Evolutionary conservation across 768 basidiomycete species (phyloP), one percentile per base, ranked within the genome.

Genomic region (Leccinum ochraceum): DNA sequence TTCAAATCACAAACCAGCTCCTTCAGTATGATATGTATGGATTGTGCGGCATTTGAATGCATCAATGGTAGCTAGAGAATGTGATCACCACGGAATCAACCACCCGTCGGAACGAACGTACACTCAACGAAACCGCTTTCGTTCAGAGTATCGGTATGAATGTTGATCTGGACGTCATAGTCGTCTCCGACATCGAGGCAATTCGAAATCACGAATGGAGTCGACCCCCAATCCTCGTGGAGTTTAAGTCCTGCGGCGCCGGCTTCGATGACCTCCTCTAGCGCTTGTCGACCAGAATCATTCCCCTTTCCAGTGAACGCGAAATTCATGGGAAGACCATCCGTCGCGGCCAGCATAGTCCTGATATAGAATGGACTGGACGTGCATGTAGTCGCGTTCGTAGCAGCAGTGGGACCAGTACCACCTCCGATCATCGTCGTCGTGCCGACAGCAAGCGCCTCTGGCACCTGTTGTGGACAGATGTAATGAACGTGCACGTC

Each of bases 41-140:
- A 99, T 98, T 0, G 95, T 95, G 22, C 95, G 84, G 2, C 83
- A 84, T 2, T 88, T 92, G 72, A 98, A 94, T 0, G 97, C 95
- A 11, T 81, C 85, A 55, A 98, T 92, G 0, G 96, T 98, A 56
- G 82, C 92, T 93, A 67, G 10, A 48, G 24, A 53, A 53, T 30
- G 59, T 67, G 42, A 71, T 51, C 20, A 17, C 14, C 11, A 22
- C 55, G 49, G 39, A 42, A 60, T 37, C 26, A 44, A 61, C 28
- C 24, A n/a, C 32, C 44, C n/a, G 13, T 36, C 17, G n/a, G 16
- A 11, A 44, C 53, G 30, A 14, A 74, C 85, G 48, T 68, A 93
- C 94, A 89, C 74, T 99, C 94, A 6, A 98, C 94, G 70, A 96
- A 98, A 2, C 95, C 96, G 63, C 93, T 94, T 78, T 99, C 97